phyloP scores from a whole-genome alignment of 2,329 filamentous ascomycete genomes.

The Clarireedia hainanense region DNA sequence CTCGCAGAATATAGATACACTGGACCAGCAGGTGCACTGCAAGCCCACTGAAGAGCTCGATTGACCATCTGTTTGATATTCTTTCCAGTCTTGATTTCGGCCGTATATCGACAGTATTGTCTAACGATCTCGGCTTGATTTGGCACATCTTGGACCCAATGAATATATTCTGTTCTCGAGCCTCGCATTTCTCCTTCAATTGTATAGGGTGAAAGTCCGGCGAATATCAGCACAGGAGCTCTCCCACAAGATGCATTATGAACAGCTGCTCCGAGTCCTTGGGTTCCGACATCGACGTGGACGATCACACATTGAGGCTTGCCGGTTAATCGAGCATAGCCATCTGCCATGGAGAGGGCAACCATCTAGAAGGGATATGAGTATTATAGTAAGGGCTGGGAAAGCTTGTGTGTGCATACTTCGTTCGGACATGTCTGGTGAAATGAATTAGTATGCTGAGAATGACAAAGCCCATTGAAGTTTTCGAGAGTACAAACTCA shows the following conservation, averaged over 20 bases:
- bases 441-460: not conserved
- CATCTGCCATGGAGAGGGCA: slow-evolving; percentile 69
- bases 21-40: slow-evolving; percentile 58
- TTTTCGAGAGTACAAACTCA: not conserved
- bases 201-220: slow-evolving; percentile 65
- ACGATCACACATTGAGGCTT: slow-evolving; percentile 61
- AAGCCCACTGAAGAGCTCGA: slow-evolving; percentile 63
- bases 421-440: slow-evolving; percentile 56
- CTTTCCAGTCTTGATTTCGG: slow-evolving; percentile 62
- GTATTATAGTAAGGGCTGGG: not conserved
- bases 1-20: slow-evolving; percentile 60
- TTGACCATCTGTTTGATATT: slow-evolving; percentile 73
- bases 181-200: slow-evolving; percentile 65
- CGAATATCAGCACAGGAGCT: slow-evolving; percentile 64
- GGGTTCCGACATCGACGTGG: slow-evolving; percentile 69
- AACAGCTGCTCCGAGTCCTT: slow-evolving; percentile 57
- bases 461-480: not conserved
- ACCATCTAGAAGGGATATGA: slow-evolving; percentile 48
- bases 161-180: slow-evolving; percentile 66
- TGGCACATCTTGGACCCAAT: slow-evolving; percentile 72
- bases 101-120: slow-evolving; percentile 66
- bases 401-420: slow-evolving; percentile 32
- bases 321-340: slow-evolving; percentile 59
- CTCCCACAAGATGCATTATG: slow-evolving; percentile 67
- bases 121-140: slow-evolving; percentile 66